Base-by-base conservation (phyloP, 2,329 filamentous ascomycete genomes). In the Rhynchosporium secalis region DNA sequence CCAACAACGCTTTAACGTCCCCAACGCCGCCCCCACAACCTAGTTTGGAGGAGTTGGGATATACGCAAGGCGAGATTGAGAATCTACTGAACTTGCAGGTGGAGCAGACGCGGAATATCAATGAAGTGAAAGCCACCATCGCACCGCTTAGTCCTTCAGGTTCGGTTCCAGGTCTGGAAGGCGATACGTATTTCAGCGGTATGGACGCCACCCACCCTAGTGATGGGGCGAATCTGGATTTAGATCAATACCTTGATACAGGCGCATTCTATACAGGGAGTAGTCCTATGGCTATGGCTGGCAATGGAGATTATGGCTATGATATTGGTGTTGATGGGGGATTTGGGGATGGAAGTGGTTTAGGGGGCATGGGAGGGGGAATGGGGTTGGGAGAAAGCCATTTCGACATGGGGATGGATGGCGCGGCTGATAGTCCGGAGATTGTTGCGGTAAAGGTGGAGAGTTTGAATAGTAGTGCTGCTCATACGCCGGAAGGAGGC, bases 131-230 rank as follows among this genome's bases (percentile, higher is more conserved):
- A 57, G 86, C 85, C 60, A 78, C 92, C 15, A 81, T 97, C 7
- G 87, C 90, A 6, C 92, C 92, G 0, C 81, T 96, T 12, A 93
- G 88, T 70, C 92, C 92, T 0, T 90, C 86, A 0, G 92, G 91
- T 4, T 83, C 84, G 15, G 90, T 96, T 41, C 90, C 91, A 1
- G 90, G 90, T 4, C 75, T 95, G 1, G 80, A 82, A 2, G 75
- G 72, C 9, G 69, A 71, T 33, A 66, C 66, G 13, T 76, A 75
- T 59, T 74, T 73, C 49, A 69, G 70, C 20, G 72, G 71, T 2
- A 49, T 64, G 28, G 66, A 66, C n/a, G 38, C 40, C 74, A 75
- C 66, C 76, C 78, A 70, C 71, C 77, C 62, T 63, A 20, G 20
- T 20, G 72, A 41, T 67, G 72, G 10, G 75, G 73, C 68, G 69